Base-by-base conservation (phyloP, 2,329 filamentous ascomycete genomes). In the Leptodontidium sp. region DNA sequence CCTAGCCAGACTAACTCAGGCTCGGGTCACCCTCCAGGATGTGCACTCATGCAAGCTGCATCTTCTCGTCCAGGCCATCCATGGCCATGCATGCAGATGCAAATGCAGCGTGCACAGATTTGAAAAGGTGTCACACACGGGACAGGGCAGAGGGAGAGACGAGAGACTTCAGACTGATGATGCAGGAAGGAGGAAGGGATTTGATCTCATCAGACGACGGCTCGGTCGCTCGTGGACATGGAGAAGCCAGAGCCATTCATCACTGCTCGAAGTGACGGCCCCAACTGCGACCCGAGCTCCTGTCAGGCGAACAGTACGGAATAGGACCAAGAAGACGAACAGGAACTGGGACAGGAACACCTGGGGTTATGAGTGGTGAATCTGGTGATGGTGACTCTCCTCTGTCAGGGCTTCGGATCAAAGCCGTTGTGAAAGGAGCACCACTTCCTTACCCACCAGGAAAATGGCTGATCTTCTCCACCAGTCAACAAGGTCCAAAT, bases 351-450 rank as follows among this genome's bases (percentile, higher is more conserved):
- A 11, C 3, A 40, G 53, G 12, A 11, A 24, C 32, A 15, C 21
- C 35, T 17, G 21, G 21, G 35, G 57, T 43, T 45, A 35, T 45
- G 35, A 59, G 35, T 59, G 35, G 38, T 45, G n/a, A 40, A 26
- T 50, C 12, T 11, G 29, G 29, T 50, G 49, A 50, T 15, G 21
- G 49, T 21, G 53, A 38, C 29, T n/a, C 45, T 49, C 45, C 55
- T 43, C 40, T 35, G 43, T 35, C 57, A 45, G 68, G 64, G 61
- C 65, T 68, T 66, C 67, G 67, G 67, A 69, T 69, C 38, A 53
- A 70, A 65, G 68, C 68, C 68, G 65, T 67, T 49, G 29, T 15
- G 26, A 35, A 52, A 52, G 29, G 52, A 58, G 40, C 17, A 53
- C 14, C 21, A 32, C 29, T 32, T 32, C 29, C 29, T 32, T 32